These are phyloP conservation scores for Suillus sp. DNA, from an alignment of 768 basidiomycete genomes.

Conservation along the genomic window DNA sequence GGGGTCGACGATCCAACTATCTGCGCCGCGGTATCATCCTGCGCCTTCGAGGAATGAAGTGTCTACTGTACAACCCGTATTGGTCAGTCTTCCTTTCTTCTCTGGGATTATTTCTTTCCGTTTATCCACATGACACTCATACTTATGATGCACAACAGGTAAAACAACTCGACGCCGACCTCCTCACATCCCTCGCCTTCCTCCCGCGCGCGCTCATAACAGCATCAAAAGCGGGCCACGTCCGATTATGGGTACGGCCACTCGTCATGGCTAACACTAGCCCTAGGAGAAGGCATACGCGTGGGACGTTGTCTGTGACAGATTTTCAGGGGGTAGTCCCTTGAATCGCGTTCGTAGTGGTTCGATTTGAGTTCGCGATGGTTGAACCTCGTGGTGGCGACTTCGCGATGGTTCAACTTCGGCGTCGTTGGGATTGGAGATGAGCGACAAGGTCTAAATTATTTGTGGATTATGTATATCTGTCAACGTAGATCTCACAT, in stretches of 20 bases:
- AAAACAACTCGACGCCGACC: conserved; percentile 79
- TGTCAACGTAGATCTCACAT: conserved; percentile 12
- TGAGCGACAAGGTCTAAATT: conserved; percentile 18
- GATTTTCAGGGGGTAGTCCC: conserved; percentile 31
- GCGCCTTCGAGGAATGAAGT: conserved; percentile 92
- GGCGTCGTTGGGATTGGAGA: conserved; percentile 15
- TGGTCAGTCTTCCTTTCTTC: conserved; percentile 51
- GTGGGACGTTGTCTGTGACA: conserved; percentile 33
- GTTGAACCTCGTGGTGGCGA: background rate
- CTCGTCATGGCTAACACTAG: conserved; percentile 45
- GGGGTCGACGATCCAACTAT: conserved; percentile 59
- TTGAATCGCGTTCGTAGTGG: conserved; percentile 10
- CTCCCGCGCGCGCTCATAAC: conserved; percentile 80
- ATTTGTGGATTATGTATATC: conserved; percentile 19
- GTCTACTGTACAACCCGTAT: conserved; percentile 85
- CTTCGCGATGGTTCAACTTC: background rate
- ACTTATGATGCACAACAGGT: conserved; percentile 44
- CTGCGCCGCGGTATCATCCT: conserved; percentile 69
- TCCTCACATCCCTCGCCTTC: conserved; percentile 75
- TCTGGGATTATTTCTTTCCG: background rate
- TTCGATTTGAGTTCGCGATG: background rate
- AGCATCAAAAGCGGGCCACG: conserved; percentile 70
- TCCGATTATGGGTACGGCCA: conserved; percentile 86
- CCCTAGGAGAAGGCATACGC: conserved; percentile 31
- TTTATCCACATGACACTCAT: background rate